These are phyloP conservation scores for Pilaira anomala DNA, from an alignment of 192 early-diverging fungal species.

Conservation along the genomic window DNA sequence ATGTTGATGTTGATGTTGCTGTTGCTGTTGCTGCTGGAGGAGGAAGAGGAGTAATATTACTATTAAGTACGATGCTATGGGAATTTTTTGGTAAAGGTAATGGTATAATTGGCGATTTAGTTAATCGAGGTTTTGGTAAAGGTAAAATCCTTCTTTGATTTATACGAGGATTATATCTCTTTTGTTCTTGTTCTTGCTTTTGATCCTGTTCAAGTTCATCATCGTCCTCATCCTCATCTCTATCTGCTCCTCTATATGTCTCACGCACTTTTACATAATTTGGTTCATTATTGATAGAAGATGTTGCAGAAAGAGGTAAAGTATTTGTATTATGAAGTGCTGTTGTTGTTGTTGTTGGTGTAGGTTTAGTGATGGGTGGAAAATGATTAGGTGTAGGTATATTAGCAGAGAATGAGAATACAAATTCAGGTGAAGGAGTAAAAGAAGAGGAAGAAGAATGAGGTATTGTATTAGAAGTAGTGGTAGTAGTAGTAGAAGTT, in stretches of 20 bases:
- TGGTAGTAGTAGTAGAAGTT: neutral
- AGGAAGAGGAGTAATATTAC: too few relatives aligned
- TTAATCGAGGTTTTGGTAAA: slow-evolving; percentile 16
- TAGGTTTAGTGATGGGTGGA: neutral
- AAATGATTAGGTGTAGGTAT: neutral
- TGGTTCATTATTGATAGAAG: neutral
- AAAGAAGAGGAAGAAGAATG: neutral
- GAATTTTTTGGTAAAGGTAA: too few relatives aligned
- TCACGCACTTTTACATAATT: neutral
- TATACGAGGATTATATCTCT: neutral
- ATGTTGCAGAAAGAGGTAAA: too few relatives aligned
- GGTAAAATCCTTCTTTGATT: slow-evolving; percentile 11
- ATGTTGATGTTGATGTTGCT: neutral
- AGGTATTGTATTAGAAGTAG: neutral
- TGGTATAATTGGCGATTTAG: too few relatives aligned
- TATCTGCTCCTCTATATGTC: too few relatives aligned
- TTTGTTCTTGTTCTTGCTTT: neutral
- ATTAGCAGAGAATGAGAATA: neutral
- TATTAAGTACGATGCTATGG: too few relatives aligned
- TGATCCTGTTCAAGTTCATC: too few relatives aligned
- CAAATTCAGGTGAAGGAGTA: neutral
- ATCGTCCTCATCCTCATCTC: too few relatives aligned
- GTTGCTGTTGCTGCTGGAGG: neutral
- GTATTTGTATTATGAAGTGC: too few relatives aligned
- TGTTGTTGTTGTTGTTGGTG: neutral